Percentiles rank a stretch among this genome's conserved stretches.
phyloP scores from a whole-genome alignment of 495 filamentous ascomycete species.

The Xeromyces bisporus region DNA sequence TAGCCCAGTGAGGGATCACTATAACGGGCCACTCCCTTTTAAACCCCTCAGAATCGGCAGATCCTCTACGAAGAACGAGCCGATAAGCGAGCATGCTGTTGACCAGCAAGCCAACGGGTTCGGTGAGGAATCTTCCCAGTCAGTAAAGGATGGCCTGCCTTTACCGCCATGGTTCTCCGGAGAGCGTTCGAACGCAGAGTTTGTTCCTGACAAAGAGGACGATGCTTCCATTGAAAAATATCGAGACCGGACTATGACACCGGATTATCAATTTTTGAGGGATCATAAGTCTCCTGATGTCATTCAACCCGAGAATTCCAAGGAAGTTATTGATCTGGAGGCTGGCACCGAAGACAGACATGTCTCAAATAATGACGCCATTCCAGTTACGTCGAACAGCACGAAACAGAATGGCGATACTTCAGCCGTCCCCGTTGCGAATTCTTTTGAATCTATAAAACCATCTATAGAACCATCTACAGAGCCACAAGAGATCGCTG shows the following conservation, averaged over 20 bases:
- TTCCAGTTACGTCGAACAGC: not conserved
- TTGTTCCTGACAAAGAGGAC: constrained; percentile 17
- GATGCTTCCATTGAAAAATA: constrained; percentile 9
- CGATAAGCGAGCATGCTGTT: constrained; percentile 8
- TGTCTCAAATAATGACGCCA: constrained; percentile 1
- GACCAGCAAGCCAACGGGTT: constrained; percentile 56
- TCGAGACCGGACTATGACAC: constrained; percentile 9
- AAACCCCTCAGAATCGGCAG: constrained; percentile 60
- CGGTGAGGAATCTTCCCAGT: constrained; percentile 28
- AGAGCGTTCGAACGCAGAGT: constrained; percentile 13
- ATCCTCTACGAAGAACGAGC: constrained; percentile 21
- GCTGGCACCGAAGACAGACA: constrained; percentile 15
- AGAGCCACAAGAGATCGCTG: not conserved
- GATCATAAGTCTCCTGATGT: constrained; percentile 25
- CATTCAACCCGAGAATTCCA: constrained; percentile 16
- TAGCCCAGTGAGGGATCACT: constrained; percentile 9
- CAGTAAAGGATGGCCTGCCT: constrained; percentile 37
- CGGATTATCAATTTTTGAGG: constrained; percentile 23
- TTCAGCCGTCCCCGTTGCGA: not conserved
- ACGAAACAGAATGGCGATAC: not conserved
- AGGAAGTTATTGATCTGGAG: constrained; percentile 29
- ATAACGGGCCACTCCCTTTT: constrained; percentile 76
- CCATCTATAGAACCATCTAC: not conserved
- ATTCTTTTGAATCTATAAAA: not conserved
- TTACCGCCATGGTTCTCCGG: constrained; percentile 76